Percentiles rank a stretch among this genome's conserved stretches.
Evolutionary conservation across 1,139 yeast species (phyloP).

Genomic region (Pneumocystis wakefieldiae): DNA sequence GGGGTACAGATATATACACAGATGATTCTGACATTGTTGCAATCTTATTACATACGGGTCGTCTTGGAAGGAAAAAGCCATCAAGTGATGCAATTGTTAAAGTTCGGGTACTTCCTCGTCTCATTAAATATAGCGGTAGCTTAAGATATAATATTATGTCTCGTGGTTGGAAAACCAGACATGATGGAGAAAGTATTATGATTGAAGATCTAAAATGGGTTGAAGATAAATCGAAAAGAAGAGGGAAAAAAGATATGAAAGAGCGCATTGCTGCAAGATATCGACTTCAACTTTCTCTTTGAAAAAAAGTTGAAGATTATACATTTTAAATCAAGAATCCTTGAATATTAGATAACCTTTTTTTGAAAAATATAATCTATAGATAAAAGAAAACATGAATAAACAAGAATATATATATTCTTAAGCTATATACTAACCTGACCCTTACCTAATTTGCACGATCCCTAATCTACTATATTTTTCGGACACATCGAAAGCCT

Average conservation of each 20-base stretch:
- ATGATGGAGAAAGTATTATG: conserved; percentile 55
- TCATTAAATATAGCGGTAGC: conserved; percentile 46
- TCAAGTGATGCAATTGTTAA: conserved; percentile 43
- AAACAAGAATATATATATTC: no score
- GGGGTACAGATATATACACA: conserved; percentile 90
- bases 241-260: conserved; percentile 13
- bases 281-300: background rate
- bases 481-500: no score
- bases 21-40: conserved; percentile 81
- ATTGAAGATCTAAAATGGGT: conserved; percentile 28
- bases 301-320: background rate
- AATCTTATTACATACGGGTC: conserved; percentile 46
- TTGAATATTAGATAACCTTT: conserved; percentile 28
- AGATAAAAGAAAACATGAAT: no score
- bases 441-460: no score
- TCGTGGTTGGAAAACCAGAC: conserved; percentile 51
- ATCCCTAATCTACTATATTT: no score
- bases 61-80: conserved; percentile 24
- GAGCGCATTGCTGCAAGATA: background rate
- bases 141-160: conserved; percentile 57
- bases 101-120: conserved; percentile 51
- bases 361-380: no score
- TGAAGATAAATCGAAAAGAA: conserved; percentile 18
- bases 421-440: no score
- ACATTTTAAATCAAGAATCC: background rate